Evolutionary conservation across 306 rosid genomes (phyloP).

Genomic region (Hippophae gyantsensis): DNA sequence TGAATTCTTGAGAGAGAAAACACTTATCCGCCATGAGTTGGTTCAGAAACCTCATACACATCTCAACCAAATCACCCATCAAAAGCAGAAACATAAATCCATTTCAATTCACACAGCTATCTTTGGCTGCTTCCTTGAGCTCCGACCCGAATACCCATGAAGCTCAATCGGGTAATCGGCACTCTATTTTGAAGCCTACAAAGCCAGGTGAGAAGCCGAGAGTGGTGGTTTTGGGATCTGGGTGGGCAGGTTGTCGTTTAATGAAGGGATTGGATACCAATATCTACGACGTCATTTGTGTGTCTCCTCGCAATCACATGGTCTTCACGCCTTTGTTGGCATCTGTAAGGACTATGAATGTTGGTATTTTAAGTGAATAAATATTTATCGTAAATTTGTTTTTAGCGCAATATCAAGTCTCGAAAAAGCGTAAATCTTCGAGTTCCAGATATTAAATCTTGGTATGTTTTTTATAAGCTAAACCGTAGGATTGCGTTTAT

Average conservation of each 20-base stretch:
- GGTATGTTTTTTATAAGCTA: too few relatives aligned
- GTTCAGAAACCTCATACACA: conserved; percentile 46
- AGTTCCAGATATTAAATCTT: too few relatives aligned
- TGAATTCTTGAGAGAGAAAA: not conserved
- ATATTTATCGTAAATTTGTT: too few relatives aligned
- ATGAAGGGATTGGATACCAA: conserved; percentile 70
- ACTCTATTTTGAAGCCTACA: conserved; percentile 45
- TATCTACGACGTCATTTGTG: conserved; percentile 74
- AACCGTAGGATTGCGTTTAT: too few relatives aligned
- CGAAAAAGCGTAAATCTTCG: too few relatives aligned
- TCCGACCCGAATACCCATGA: conserved; percentile 18
- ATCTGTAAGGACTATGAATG: too few relatives aligned
- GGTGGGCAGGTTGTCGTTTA: conserved; percentile 90
- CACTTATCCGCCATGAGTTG: conserved; percentile 33
- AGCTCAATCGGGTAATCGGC: conserved; percentile 14
- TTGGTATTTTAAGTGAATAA: too few relatives aligned
- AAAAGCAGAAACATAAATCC: conserved; percentile 26
- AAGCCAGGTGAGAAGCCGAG: conserved; percentile 67
- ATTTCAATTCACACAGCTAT: conserved; percentile 18
- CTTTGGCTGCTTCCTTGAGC: conserved; percentile 34
- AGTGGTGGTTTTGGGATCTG: conserved; percentile 81
- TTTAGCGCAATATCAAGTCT: too few relatives aligned
- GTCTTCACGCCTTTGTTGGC: conserved; percentile 94
- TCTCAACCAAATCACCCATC: conserved; percentile 23
- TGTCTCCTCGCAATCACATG: conserved; percentile 97